Evolutionary conservation across 257 asterid genomes (phyloP).

Genomic region (Solanum megistacrolobum): DNA sequence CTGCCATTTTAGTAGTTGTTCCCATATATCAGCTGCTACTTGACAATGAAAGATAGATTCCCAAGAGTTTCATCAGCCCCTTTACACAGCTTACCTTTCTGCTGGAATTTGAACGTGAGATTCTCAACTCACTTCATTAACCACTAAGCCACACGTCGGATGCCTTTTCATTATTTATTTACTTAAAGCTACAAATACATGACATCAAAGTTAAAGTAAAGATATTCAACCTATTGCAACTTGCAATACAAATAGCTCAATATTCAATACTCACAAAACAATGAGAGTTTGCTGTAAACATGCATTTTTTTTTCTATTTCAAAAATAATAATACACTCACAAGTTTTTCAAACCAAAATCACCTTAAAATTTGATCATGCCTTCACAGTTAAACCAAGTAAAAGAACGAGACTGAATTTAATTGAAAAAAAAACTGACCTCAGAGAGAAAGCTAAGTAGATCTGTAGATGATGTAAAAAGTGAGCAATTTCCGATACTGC

Average conservation of each 20-base stretch:
- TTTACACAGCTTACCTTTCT: no score
- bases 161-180: not conserved
- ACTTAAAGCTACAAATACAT: not conserved
- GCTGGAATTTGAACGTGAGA: no score
- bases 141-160: no score
- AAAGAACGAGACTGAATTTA: not conserved
- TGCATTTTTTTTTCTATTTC: not conserved
- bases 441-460: not conserved
- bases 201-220: not conserved
- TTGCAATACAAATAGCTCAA: not conserved
- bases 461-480: not conserved
- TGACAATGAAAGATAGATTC: no score
- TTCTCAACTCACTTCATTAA: not conserved
- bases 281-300: not conserved
- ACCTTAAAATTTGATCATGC: not conserved
- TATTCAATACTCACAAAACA: not conserved
- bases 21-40: no score
- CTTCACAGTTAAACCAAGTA: not conserved
- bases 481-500: not conserved
- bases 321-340: not conserved
- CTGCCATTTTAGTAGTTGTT: no score
- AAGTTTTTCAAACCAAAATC: not conserved
- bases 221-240: not conserved
- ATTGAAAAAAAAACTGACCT: not conserved
- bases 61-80: no score